Base-by-base conservation (phyloP, 257 asterid species). In the Jaltomata sinuosa region DNA sequence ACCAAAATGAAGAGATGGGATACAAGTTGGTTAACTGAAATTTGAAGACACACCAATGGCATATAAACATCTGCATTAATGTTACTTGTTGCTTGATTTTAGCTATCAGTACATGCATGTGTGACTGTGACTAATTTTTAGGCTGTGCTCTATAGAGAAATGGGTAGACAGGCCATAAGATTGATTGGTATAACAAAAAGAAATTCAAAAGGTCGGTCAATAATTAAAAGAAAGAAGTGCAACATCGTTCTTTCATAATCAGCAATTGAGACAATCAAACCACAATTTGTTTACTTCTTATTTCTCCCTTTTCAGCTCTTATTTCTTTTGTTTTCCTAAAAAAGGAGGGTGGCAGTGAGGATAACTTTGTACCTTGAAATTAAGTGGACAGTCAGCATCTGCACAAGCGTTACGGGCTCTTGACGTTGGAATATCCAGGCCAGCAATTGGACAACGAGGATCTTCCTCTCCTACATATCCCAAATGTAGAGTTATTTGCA, bases 381-480 rank as follows among this genome's bases (percentile, higher is more conserved):
- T 85, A 10, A 85, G 91, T n/a, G 54, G 57, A 4, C 85, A 76
- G 32, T 74, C 71, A 69, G 88, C 90, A 80, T 90, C 78, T 42
- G 81, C 92, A 57, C 86, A 94, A 36, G 79, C 79, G 85, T 92
- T 38, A 18, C 67, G 81, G 7, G 93, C 88, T 86, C 68, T 91
- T 69, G 94, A 86, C 85, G 81, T 92, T 14, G 93, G 90, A 86
- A 91, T 90, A 82, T 90, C 89, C 84, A 93, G 84, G 52, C 99
- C 99, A 72, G 68, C 87, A 47, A 90, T 76, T 31, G 99, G 98
- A 81, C 97, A 93, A 49, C 98, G 98, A 29, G 97, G 96, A 88
- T 96, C 98, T 36, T 92, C 88, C 83, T 91, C 88, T 14, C 98
- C 99, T 95, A 85, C 49, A 14, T 45, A 22, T 45, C 59, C 21